Percentiles rank a stretch among this genome's conserved stretches.
Evolutionary conservation across 208 protist genomes (phyloP).

Genomic region (Trypanosoma mega): DNA sequence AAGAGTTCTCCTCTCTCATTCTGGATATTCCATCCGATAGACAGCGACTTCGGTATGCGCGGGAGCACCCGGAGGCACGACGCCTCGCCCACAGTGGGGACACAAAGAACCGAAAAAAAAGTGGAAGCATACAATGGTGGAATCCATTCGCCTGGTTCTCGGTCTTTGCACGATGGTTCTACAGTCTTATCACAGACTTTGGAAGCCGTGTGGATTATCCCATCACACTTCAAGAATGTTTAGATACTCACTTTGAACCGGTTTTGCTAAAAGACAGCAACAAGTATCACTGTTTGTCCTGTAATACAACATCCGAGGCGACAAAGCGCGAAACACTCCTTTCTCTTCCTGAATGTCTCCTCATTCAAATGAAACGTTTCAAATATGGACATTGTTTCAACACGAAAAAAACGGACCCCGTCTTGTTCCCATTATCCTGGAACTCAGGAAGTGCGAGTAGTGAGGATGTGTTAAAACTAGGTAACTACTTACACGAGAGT

Average conservation of each 20-base stretch:
- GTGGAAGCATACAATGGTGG: constrained; percentile 41
- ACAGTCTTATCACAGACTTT: constrained; percentile 30
- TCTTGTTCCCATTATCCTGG: constrained; percentile 84
- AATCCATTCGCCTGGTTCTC: constrained; percentile 49
- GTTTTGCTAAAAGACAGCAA: constrained; percentile 63
- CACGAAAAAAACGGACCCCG: constrained; percentile 78
- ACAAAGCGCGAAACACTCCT: constrained; percentile 78
- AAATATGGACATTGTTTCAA: constrained; percentile 64
- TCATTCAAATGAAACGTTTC: constrained; percentile 91
- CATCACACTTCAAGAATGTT: constrained; percentile 84
- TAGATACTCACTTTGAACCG: constrained; percentile 86
- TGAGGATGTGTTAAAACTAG: constrained; percentile 57
- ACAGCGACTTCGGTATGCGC: constrained; percentile 52
- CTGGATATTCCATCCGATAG: constrained; percentile 62
- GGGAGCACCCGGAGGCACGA: constrained; percentile 47
- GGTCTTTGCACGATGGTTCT: constrained; percentile 7
- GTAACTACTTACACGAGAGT: constrained; percentile 51
- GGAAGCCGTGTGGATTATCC: constrained; percentile 35
- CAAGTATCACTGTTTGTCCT: constrained; percentile 78
- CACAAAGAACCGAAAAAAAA: constrained; percentile 27
- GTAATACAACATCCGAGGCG: constrained; percentile 57
- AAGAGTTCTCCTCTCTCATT: constrained; percentile 70
- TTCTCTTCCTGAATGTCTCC: constrained; percentile 73
- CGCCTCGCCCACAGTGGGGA: constrained; percentile 29
- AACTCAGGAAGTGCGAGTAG: constrained; percentile 9